These are phyloP conservation scores for Petrea volubilis DNA, from an alignment of 257 asterid species.

Conservation along the genomic window DNA sequence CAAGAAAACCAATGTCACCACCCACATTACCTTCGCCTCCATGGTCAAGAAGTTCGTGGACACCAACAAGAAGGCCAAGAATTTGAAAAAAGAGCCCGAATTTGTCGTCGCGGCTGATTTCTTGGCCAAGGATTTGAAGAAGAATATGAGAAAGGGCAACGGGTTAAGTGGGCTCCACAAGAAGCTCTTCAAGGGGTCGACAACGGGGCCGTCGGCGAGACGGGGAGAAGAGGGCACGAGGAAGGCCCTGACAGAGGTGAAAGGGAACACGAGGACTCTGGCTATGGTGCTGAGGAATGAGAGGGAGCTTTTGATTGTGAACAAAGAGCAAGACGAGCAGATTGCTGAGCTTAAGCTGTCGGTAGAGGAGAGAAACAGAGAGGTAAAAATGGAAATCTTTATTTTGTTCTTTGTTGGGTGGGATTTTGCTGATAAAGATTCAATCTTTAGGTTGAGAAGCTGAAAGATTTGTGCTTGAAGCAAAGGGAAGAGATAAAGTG, in stretches of 20 bases:
- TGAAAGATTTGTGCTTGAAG: conserved; percentile 93
- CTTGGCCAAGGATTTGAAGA: conserved; percentile 78
- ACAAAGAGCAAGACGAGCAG: conserved; percentile 63
- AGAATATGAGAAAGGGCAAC: conserved; percentile 41
- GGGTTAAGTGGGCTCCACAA: conserved; percentile 72
- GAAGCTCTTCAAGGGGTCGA: conserved; percentile 76
- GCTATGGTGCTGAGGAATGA: conserved; percentile 95
- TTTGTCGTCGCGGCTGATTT: conserved; percentile 57
- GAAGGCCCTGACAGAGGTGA: conserved; percentile 84
- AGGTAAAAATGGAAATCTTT: too few relatives aligned
- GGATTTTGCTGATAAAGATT: background rate
- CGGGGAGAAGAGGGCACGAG: conserved; percentile 53
- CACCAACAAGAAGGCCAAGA: conserved; percentile 50
- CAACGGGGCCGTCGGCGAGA: conserved; percentile 24
- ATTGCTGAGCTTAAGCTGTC: conserved; percentile 58
- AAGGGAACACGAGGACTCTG: conserved; percentile 78
- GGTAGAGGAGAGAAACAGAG: conserved; percentile 70
- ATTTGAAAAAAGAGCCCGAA: conserved; percentile 37
- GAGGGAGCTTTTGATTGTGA: conserved; percentile 76
- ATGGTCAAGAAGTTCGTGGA: conserved; percentile 79
- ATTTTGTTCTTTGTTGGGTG: too few relatives aligned
- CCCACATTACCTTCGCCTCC: conserved; percentile 45
- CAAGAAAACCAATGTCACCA: conserved; percentile 33
- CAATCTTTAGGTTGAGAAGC: conserved; percentile 73
- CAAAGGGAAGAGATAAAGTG: conserved; percentile 96